Evolutionary conservation across 345 rosid species (phyloP), one percentile per base, ranked within the genome.

Genomic region (Lepidium africanum): DNA sequence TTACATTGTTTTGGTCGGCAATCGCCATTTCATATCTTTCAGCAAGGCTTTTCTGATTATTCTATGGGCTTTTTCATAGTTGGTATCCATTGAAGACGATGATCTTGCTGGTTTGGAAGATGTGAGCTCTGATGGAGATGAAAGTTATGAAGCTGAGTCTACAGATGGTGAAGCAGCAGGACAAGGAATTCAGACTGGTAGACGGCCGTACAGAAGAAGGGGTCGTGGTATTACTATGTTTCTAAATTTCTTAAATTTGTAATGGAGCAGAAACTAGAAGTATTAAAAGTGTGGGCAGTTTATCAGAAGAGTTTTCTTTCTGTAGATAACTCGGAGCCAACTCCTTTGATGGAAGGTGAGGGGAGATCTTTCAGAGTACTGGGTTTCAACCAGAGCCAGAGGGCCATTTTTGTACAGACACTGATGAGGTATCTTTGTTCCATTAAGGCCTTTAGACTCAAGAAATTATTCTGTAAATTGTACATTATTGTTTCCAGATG

Each of bases 91-190:
- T 65, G 98, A 95, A 75, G 99, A 95, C 7, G 99, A 95, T 76
- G 98, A 95, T 76, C 96, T 95, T 75, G 99, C 99, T 67, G 99
- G 99, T 73, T 61, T 91, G 78, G 96, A 95, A 86, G 99, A 89
- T 81, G 88, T 89, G 66, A 91, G 99, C 77, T 86, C 96, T 47
- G 97, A 95, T 65, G 93, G 87, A 4, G 98, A 95, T 81, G 98
- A 91, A 79, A 91, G 89, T 66, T 95, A 85, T 64, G 99, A 95
- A 84, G 98, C 96, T 27, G 97, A 89, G 48, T 73, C 88, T 76
- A 84, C 94, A 12, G 96, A 86, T 71, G 86, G 88, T 63, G 99
- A 95, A 78, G 72, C 96, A 71, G 59, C 85, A 25, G 82, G 86
- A 11, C 74, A 84, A 70, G 98, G 96, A 79, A 70, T 76, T 81